phyloP scores from a whole-genome alignment of 305 asterid species.

The Fraxinus ornus region DNA sequence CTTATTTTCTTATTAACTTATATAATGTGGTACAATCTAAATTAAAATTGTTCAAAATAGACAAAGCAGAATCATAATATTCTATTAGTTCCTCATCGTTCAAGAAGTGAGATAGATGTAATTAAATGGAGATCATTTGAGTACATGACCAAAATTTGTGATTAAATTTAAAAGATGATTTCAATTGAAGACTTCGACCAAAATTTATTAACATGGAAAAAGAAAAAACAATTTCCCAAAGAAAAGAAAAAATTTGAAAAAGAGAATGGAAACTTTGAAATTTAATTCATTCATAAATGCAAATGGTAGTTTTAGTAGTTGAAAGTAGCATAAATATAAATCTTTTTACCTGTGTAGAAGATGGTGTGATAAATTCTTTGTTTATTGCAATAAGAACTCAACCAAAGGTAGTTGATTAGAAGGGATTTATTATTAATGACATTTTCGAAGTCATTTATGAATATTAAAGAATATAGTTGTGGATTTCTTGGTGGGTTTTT shows the following conservation, averaged over 20 bases:
- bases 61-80: not conserved
- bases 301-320: slow-evolving; percentile 40
- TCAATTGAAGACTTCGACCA: not conserved
- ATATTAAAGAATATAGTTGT: slow-evolving; percentile 26
- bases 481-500: slow-evolving; percentile 31
- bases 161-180: not conserved
- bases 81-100: not conserved
- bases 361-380: slow-evolving; percentile 17
- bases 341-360: not conserved
- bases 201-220: not conserved
- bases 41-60: not conserved
- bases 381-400: slow-evolving; percentile 7
- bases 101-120: not conserved
- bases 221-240: not conserved
- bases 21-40: not conserved
- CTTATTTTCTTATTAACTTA: not conserved
- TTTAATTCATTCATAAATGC: not conserved
- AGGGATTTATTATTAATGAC: slow-evolving; percentile 1
- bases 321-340: slow-evolving; percentile 17
- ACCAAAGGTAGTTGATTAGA: slow-evolving; percentile 26
- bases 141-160: not conserved
- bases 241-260: not conserved
- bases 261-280: not conserved
- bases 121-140: not conserved
- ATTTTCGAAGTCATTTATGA: slow-evolving; percentile 22